A percentile compares a stretch with the other conserved stretches of the same genome.
These are phyloP conservation scores for Annulohypoxylon stygium DNA, from an alignment of 495 filamentous ascomycete species.

Conservation along the genomic window DNA sequence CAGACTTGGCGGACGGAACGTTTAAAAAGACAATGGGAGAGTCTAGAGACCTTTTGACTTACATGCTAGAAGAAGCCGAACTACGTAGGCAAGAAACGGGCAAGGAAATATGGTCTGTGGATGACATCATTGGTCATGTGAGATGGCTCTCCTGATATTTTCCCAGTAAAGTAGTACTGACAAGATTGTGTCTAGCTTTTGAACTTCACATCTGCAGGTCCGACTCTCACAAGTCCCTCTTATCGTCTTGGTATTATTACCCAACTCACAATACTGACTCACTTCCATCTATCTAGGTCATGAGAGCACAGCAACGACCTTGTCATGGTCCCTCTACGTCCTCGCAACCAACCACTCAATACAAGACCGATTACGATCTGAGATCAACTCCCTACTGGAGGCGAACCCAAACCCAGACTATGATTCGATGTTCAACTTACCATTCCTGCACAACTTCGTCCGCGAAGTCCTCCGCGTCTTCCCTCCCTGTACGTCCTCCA, in stretches of 20 bases:
- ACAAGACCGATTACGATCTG: conserved; percentile 48
- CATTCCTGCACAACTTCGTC: conserved; percentile 56
- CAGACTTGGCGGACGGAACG: conserved; percentile 42
- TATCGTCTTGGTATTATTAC: neutral
- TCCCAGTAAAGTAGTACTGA: neutral
- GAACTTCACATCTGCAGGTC: conserved; percentile 44
- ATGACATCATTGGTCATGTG: conserved; percentile 49
- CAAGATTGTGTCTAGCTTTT: conserved; percentile 22
- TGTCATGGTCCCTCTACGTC: conserved; percentile 46
- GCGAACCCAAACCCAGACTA: conserved; percentile 48
- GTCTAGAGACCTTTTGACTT: conserved; percentile 45
- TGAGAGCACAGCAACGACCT: conserved; percentile 43
- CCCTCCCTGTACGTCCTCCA: conserved; percentile 47
- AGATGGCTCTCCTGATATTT: neutral
- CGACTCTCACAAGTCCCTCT: neutral
- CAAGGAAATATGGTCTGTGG: conserved; percentile 41
- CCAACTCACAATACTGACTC: neutral
- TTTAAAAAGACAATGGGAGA: conserved; percentile 33
- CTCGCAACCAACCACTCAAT: conserved; percentile 35
- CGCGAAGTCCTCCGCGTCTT: conserved; percentile 57
- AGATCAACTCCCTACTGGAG: conserved; percentile 43
- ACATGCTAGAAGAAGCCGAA: conserved; percentile 46
- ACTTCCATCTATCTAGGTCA: conserved; percentile 34
- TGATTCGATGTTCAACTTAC: conserved; percentile 52
- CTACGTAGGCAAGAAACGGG: conserved; percentile 35